These are phyloP conservation scores for Aspergillus caelatus DNA, from an alignment of 2,329 filamentous ascomycete genomes.

Conservation along the genomic window DNA sequence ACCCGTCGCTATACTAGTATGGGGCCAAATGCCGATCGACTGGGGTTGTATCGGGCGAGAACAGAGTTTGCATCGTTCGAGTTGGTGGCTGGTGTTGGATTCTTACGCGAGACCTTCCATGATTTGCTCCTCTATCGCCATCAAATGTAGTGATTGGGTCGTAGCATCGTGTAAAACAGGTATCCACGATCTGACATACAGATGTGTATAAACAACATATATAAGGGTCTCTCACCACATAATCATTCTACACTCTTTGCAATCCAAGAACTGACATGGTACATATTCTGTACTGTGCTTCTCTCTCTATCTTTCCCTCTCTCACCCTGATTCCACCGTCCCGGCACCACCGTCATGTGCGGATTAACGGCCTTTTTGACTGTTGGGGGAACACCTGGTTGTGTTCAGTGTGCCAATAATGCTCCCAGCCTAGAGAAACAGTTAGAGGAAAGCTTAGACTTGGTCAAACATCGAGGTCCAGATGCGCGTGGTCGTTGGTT, in stretches of 20 bases:
- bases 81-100: too few species aligned
- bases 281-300: not conserved
- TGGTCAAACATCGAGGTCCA: constrained; percentile 51
- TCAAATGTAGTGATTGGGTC: too few species aligned
- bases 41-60: too few species aligned
- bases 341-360: constrained; percentile 9
- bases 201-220: too few species aligned
- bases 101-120: too few species aligned
- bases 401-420: not conserved
- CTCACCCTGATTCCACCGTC: not conserved
- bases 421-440: not conserved
- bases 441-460: constrained; percentile 38
- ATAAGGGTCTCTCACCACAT: too few species aligned
- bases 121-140: too few species aligned
- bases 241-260: not conserved
- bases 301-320: not conserved
- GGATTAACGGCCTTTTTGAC: constrained; percentile 16
- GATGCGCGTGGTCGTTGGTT: constrained; percentile 52
- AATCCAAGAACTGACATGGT: not conserved
- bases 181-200: not conserved
- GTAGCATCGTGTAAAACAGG: too few species aligned
- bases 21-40: too few species aligned
- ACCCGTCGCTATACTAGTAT: too few species aligned
- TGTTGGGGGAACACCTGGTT: not conserved
- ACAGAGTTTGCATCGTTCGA: too few species aligned